These are phyloP conservation scores for Zygoascus flipseniorum DNA, from an alignment of 805 yeast species.

Conservation along the genomic window DNA sequence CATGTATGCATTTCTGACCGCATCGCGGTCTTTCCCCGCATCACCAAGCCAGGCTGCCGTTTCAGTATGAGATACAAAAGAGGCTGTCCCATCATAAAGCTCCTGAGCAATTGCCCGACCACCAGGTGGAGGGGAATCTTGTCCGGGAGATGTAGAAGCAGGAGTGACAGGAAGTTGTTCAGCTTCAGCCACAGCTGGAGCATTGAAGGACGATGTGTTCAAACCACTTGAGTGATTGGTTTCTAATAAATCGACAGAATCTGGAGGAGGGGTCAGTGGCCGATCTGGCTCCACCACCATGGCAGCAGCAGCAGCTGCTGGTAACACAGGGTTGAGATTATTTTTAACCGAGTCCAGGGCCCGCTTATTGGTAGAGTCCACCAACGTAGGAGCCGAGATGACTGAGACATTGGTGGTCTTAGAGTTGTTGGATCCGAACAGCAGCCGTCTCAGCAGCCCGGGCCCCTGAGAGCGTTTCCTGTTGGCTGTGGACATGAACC, in stretches of 20 bases:
- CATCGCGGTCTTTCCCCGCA: slow-evolving; percentile 12
- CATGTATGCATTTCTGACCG: slow-evolving; percentile 21
- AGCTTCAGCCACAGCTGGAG: too few species aligned
- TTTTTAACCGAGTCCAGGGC: background rate
- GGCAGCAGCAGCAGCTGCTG: background rate
- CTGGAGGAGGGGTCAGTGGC: background rate
- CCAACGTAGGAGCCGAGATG: slow-evolving; percentile 3
- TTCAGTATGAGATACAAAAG: slow-evolving; percentile 9
- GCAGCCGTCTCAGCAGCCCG: background rate
- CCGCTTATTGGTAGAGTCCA: background rate
- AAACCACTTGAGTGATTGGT: background rate
- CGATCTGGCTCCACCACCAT: background rate
- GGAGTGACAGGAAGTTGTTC: background rate
- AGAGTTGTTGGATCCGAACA: background rate
- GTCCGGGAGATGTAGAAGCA: background rate
- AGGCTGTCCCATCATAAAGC: slow-evolving; percentile 13
- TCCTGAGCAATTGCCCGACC: slow-evolving; percentile 5
- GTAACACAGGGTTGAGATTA: background rate
- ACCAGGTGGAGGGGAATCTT: background rate
- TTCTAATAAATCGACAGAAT: background rate
- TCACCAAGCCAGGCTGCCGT: slow-evolving; percentile 20
- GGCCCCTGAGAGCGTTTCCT: background rate
- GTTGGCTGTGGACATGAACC: background rate
- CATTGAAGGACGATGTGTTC: background rate
- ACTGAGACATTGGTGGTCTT: background rate